Base-by-base conservation (phyloP, 1,284 basidiomycete species). In the Serendipita sp. region DNA sequence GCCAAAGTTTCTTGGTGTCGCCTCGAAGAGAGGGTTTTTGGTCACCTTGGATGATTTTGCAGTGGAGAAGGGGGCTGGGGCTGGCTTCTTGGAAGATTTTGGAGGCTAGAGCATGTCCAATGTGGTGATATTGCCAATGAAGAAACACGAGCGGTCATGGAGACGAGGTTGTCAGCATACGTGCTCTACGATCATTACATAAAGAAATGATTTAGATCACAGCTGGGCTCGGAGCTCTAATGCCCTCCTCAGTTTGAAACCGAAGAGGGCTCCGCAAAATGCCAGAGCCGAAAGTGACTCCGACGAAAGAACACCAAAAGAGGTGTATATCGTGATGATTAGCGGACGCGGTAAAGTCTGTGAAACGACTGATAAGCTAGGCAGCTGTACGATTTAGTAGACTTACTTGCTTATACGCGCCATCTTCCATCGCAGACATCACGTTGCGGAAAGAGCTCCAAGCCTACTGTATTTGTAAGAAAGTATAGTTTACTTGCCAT, bases 21-120 rank as follows among this genome's bases (percentile, higher is more conserved):
- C 77, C 82, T 97, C 93, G 75, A 98, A 96, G 71, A 98, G 86
- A 72, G 95, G 93, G 82, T 98, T 97, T 81, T 94, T 93, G 73
- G 85, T 82, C 63, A 80, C 74, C 79, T 93, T 91, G 69, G 80
- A 73, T 65, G 80, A 71, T 78, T 91, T 91, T 78, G 78, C 82
- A 68, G 83, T 82, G 71, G 84, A 84, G 69, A 81, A 84, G 41
- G 88, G 87, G 34, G 87, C 85, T 66, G 85, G 79, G 66, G 88
- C 87, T 67, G 85, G 85, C 78, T 88, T 90, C 79, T 87, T 90
- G 67, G 83, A 82, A 70, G 82, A 67, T 72, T 85, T 86, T 71
- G 84, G 82, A 67, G 85, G 82, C 87, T 89, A 86, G n/a, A 62
- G 12, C 1, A 3, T 22, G 8, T 38, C 43, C n/a, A 49, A n/a